A percentile compares a stretch with the other conserved stretches of the same genome.
phyloP scores from a whole-genome alignment of 176 grass and related monocot species.

The Cenchrus fungigraminus region DNA sequence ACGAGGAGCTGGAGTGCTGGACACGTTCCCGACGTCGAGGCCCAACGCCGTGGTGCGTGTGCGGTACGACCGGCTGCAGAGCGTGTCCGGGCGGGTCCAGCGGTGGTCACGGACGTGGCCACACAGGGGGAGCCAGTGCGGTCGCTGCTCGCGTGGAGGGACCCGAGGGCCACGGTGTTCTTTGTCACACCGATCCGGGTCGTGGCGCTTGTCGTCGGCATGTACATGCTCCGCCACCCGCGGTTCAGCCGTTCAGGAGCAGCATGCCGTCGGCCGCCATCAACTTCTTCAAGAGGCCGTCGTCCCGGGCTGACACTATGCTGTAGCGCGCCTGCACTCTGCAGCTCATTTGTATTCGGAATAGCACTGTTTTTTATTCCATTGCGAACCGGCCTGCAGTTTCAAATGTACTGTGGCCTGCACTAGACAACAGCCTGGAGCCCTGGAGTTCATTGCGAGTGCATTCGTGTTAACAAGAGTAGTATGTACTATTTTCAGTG shows the following conservation, averaged over 20 bases:
- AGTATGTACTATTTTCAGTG: background rate
- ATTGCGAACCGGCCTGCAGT: background rate
- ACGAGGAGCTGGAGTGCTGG: constrained; percentile 66
- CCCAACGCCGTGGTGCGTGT: constrained; percentile 57
- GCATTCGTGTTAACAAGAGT: background rate
- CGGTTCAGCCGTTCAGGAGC: constrained; percentile 49
- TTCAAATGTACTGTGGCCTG: background rate
- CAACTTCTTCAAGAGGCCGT: constrained; percentile 84
- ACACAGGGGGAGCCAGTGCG: constrained; percentile 71
- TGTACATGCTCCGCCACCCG: constrained; percentile 73
- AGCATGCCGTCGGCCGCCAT: constrained; percentile 52
- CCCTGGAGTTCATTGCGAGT: background rate
- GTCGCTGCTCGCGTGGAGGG: constrained; percentile 78
- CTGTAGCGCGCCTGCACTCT: constrained; percentile 1
- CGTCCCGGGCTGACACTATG: constrained; percentile 55
- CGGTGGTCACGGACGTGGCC: constrained; percentile 76
- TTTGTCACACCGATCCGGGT: constrained; percentile 55
- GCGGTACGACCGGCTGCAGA: constrained; percentile 82
- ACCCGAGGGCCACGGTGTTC: constrained; percentile 67
- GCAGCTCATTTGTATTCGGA: background rate
- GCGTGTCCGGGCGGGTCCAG: constrained; percentile 76
- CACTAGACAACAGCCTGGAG: background rate
- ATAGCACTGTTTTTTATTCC: background rate
- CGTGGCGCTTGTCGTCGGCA: constrained; percentile 46
- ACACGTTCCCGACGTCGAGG: constrained; percentile 75